Base-by-base conservation (phyloP, 768 basidiomycete genomes). In the Exidia glandulosa region DNA sequence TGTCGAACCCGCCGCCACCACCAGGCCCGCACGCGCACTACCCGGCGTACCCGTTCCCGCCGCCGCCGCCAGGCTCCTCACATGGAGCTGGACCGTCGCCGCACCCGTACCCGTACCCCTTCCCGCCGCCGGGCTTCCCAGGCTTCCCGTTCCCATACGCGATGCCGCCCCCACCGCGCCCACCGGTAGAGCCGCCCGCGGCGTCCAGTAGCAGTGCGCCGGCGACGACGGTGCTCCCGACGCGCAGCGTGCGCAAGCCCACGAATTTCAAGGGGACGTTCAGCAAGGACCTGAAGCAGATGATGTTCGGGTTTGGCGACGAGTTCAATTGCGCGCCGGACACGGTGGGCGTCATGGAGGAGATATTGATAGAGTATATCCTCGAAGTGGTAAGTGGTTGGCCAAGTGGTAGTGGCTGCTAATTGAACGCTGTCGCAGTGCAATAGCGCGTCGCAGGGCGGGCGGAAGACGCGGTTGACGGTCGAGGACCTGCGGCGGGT, bases 231-330 rank as follows among this genome's bases (percentile, higher is more conserved):
- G n/a, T n/a, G n/a, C n/a, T 45, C 41, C 10, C 41, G 41, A 6
- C 16, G 23, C 16, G 41, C 23, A n/a, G n/a, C 41, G 41, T 45
- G 5, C 77, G 82, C 65, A 86, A 83, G 69, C 82, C 84, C 66
- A 79, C 86, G 31, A 87, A 81, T 67, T 74, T 86, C 66, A 86
- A 82, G 64, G 90, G 89, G 2, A 69, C 88, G 59, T 92, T 92
- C 66, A 78, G 82, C 1, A 90, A 89, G 81, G 89, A 92, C 73
- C 71, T 94, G 61, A 84, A 86, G 65, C 88, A 80, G 62, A 74
- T 94, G 57, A 92, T 93, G 91, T 94, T 92, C 67, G 92, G 90
- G 31, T 96, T 95, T 71, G 93, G 93, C 12, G 93, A 96, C 69
- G 91, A 92, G 68, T 79, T 87, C 16, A 88, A 90, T 64, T 90